Evolutionary conservation across 1,139 yeast genomes (phyloP).

Genomic region (Blastobotrys aristatus): DNA sequence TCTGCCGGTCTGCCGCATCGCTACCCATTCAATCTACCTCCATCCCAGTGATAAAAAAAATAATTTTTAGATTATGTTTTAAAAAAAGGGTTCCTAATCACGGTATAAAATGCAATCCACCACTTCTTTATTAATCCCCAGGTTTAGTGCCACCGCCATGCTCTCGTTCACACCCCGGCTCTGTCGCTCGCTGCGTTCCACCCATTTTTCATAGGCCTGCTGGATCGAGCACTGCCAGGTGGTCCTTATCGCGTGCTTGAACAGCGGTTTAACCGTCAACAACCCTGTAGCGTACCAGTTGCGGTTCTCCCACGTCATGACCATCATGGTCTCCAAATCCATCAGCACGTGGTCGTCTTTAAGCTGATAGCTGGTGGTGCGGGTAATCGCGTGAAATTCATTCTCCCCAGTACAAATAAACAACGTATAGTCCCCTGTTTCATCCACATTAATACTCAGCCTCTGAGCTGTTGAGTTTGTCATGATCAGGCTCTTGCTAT

Average conservation of each 20-base stretch:
- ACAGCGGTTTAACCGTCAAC: constrained; percentile 7
- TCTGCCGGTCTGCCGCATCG: too few species aligned
- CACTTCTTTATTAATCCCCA: background rate
- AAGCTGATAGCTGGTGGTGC: constrained; percentile 6
- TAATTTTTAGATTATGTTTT: too few species aligned
- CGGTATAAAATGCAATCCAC: constrained; percentile 4
- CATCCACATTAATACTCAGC: background rate
- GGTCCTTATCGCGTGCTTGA: constrained; percentile 8
- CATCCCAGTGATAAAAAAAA: too few species aligned
- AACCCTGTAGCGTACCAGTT: constrained; percentile 12
- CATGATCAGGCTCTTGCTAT: constrained; percentile 6
- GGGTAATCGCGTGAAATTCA: background rate
- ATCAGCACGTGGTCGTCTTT: background rate
- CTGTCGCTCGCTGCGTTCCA: background rate
- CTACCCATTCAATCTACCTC: too few species aligned
- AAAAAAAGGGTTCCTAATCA: background rate
- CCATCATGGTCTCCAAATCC: constrained; percentile 9
- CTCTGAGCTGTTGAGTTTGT: background rate
- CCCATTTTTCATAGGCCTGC: constrained; percentile 5
- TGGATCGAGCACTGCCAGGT: constrained; percentile 5
- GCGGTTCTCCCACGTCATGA: constrained; percentile 10
- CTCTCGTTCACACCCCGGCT: background rate
- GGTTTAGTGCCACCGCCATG: constrained; percentile 1
- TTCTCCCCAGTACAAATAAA: background rate
- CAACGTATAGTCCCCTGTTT: background rate